Evolutionary conservation across 2,329 filamentous ascomycete genomes (phyloP), one percentile per base, ranked within the genome.

Genomic region (Chrysosporium keratinophilum): DNA sequence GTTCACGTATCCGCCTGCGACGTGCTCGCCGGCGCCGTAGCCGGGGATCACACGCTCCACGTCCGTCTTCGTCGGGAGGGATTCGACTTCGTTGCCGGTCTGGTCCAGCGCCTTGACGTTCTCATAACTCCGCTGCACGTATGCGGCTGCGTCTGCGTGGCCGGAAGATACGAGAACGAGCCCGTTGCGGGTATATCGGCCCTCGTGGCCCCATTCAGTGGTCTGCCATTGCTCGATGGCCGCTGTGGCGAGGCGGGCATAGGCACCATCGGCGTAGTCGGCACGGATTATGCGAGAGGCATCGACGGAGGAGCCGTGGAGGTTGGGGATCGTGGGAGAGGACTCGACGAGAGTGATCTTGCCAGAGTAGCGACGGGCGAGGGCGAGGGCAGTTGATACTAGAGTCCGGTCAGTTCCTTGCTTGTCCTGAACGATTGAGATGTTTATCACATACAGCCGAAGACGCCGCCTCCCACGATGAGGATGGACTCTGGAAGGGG

Each of bases 261-360:
- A 97, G 19, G 83, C 79, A 0, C 80, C 73, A 64, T 91, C 83
- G 4, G 87, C 83, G 65, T 97, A 97, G 75, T 97, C 91, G 37
- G 83, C 77, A 34, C 81, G 76, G 48, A 84, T 74, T 59, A 83
- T 83, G 54, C 81, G 79, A 19, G 78, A 81, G 44, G 74, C 74
- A 65, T 84, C 81, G 57, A 82, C 76, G 57, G 76, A 79, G 10
- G 78, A 77, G 52, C 76, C 78, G 62, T 82, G 76, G 1, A 77
- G 76, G 50, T 80, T 76, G 19, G 80, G 80, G 54, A 82, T 80
- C 35, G 62, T 67, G 1, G 75, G 68, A 17, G 76, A 73, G 20
- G 77, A 71, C 59, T 84, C 81, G 52, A 84, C 66, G 34, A 84
- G 65, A 5, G 78, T 82, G 57, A 84, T 78, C 42, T 71, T 67